Base-by-base conservation (phyloP, 2,329 filamentous ascomycete genomes). In the Fusarium luffae region DNA sequence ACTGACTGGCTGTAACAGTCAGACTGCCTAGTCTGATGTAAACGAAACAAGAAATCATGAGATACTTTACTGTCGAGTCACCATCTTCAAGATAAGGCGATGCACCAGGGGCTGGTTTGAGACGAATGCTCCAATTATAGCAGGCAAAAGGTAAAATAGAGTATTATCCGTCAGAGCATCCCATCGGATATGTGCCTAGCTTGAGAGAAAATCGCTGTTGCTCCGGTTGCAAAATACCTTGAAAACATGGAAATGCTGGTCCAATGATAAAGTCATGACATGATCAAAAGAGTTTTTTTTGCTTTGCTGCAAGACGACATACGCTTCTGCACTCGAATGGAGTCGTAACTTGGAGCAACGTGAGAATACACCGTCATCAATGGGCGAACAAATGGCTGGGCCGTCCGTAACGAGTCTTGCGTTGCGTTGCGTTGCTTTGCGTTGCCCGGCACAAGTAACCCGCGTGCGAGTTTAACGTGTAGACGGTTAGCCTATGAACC, bases 241-340 rank as follows among this genome's bases (percentile, higher is more conserved):
- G 44, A 42, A 59, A 50, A 55, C 66, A 74, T 72, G 70, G 72
- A 56, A 66, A 37, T 37, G 46, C 51, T 62, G 66, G 61, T 42
- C 54, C 43, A 61, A 49, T 60, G 49, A 46, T 49, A 60, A 46
- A 44, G 54, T 49, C 40, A 62, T 59, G 55, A 54, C 34, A 37
- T 42, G 49, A 52, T 34, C 19, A 42, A 42, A 32, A 37, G 27
- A 51, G n/a, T 19, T 7, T 46, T 28, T 12, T 27, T 27, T 18
- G 28, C 28, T 23, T 16, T 55, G 56, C 55, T 54, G 47, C 58
- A 55, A 62, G 51, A 58, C 65, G 63, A 18, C 40, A 52, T 43
- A 71, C 63, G 66, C 63, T 64, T 68, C 72, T 75, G 72, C 66
- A 72, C 48, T 68, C 57, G 47, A 61, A 73, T 60, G 69, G 70